phyloP scores from a whole-genome alignment of 1,284 basidiomycete species.

The Sanghuangporus sanghuang region DNA sequence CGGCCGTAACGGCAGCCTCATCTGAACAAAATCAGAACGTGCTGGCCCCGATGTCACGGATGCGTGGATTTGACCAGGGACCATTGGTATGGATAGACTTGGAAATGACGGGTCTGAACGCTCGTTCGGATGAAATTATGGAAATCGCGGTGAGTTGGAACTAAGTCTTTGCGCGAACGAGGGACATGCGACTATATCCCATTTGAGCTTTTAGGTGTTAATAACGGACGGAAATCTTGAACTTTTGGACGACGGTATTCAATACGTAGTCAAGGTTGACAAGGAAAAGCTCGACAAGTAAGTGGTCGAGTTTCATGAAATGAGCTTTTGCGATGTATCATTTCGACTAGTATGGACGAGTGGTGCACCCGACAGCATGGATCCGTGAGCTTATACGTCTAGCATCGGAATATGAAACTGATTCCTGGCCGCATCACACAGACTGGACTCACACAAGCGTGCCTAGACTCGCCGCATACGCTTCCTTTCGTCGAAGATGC shows the following conservation, averaged over 20 bases:
- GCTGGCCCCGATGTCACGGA: background rate
- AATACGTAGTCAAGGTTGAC: constrained; percentile 65
- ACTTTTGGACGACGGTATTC: constrained; percentile 67
- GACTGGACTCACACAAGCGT: constrained; percentile 71
- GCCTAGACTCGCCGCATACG: constrained; percentile 55
- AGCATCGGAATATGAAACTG: background rate
- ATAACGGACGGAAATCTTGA: constrained; percentile 79
- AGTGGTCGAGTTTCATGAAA: constrained; percentile 20
- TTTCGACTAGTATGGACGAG: constrained; percentile 54
- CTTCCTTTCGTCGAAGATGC: constrained; percentile 48
- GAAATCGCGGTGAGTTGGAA: constrained; percentile 58
- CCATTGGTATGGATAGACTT: constrained; percentile 88
- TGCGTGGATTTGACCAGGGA: constrained; percentile 42
- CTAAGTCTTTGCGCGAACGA: background rate
- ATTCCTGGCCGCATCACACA: constrained; percentile 25
- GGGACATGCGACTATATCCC: background rate
- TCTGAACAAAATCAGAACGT: background rate
- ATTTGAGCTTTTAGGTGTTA: constrained; percentile 49
- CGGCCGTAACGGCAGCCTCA: background rate
- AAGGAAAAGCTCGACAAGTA: constrained; percentile 60
- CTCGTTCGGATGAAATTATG: constrained; percentile 62
- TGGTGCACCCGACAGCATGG: constrained; percentile 77
- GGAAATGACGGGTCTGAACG: constrained; percentile 78
- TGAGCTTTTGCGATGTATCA: background rate
- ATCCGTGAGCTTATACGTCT: constrained; percentile 36